These are phyloP conservation scores for Pyricularia sp. DNA, from an alignment of 2,329 filamentous ascomycete species.

Conservation along the genomic window DNA sequence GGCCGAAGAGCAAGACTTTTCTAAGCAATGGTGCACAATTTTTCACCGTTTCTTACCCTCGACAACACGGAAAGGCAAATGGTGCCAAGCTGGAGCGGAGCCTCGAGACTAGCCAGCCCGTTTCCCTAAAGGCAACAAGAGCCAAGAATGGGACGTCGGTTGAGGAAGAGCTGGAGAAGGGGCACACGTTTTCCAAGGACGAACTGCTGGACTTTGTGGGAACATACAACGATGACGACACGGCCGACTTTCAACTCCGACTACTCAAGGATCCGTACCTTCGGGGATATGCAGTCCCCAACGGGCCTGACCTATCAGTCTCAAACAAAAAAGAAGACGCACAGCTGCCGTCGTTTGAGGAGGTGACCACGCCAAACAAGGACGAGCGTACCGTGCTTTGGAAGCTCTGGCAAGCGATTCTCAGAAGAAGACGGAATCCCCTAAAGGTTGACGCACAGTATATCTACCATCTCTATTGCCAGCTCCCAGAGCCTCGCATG, in stretches of 20 bases:
- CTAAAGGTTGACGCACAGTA: constrained; percentile 27
- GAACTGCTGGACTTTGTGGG: constrained; percentile 45
- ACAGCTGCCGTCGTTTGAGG: constrained; percentile 32
- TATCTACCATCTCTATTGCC: constrained; percentile 39
- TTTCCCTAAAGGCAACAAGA: too few relatives aligned
- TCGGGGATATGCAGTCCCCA: constrained; percentile 40
- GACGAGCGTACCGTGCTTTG: constrained; percentile 24
- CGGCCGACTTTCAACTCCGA: constrained; percentile 43
- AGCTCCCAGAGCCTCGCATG: constrained; percentile 43
- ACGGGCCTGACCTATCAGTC: constrained; percentile 37
- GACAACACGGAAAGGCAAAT: not conserved
- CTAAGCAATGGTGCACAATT: not conserved
- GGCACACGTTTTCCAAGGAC: constrained; percentile 17
- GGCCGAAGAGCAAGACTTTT: not conserved
- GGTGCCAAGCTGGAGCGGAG: not conserved
- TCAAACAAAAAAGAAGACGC: constrained; percentile 41
- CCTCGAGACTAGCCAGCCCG: not conserved
- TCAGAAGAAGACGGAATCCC: constrained; percentile 17
- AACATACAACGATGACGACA: constrained; percentile 34
- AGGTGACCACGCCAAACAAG: constrained; percentile 25
- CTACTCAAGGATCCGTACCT: constrained; percentile 43
- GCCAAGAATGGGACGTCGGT: not conserved
- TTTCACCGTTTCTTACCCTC: not conserved
- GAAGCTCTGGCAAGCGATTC: constrained; percentile 22
- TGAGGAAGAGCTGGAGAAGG: not conserved